Evolutionary conservation across 768 basidiomycete genomes (phyloP), one percentile per base, ranked within the genome.

Genomic region (Suillus weaverae): DNA sequence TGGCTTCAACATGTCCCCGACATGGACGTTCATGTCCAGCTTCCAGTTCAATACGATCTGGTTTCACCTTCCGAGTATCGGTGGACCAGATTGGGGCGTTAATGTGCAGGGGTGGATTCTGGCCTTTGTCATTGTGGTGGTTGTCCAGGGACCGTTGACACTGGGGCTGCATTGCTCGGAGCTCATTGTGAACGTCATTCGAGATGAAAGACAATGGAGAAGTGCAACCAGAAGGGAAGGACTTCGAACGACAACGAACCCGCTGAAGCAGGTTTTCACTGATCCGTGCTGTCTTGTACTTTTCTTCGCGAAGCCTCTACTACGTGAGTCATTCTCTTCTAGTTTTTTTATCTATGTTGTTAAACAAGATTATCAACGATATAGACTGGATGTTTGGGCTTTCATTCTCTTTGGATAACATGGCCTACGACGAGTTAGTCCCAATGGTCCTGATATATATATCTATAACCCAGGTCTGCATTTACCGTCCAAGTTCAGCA

Each of bases 301-400:
- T 57, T 66, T 75, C 3, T 2, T 60, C 14, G 63, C 66, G 22
- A 76, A 75, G 35, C 71, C 71, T 14, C 11, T 76, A 16, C 39
- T 75, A 20, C 74, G 74, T 76, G 50, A 66, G 74, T 69, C 18
- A 35, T 26, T 22, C 35, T 5, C 2, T 16, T n/a, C 14, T 33
- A 35, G 22, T 35, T 33, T 18, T 13, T 50, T 9, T 26, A 38
- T 48, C 32, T 9, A 14, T 51, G 5, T 30, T 26, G 51, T 20
- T 65, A 61, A 36, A 43, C 41, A 43, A 16, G 4, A 43, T 43
- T 43, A 43, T 43, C 16, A 6, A 43, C 16, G 43, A 16, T 46
- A 35, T 55, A 75, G 74, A 75, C 53, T 74, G 73, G 75, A 74
- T 76, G 75, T 70, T 76, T 43, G 73, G 70, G 7, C 70, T 75